Evolutionary conservation across 2,329 filamentous ascomycete genomes (phyloP), one percentile per base, ranked within the genome.

Genomic region (Ceratocystis papillata): DNA sequence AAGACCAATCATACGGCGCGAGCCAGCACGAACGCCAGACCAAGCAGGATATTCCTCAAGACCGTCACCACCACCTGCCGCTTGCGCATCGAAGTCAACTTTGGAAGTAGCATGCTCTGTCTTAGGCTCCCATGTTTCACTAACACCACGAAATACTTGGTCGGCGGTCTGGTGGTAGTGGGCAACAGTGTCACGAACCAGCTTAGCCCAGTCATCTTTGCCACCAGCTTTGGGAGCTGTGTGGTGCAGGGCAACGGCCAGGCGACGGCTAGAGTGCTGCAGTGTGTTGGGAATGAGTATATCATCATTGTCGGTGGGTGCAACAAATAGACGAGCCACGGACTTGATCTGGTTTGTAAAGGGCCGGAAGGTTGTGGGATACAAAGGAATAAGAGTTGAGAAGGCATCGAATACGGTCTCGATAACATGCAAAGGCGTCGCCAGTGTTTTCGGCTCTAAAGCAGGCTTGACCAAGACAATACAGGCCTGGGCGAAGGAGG

Each of bases 331-430:
- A 59, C 81, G 78, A 53, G 87, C 76, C 22, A 87, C 79, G 12
- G 80, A 77, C 65, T 81, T 84, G 55, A 96, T 81, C 70, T 90
- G 87, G 46, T 81, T 79, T 67, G 83, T 80, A 72, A 87, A 89
- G 0, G 90, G 87, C 12, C 93, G 87, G 74, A 96, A 87, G 41
- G 89, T 89, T 5, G 90, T 89, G 37, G 90, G 87, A 74, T 96
- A 92, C 64, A 87, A 81, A n/a, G 88, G 87, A 41, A 96, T 77
- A 44, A 96, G 78, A 57, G 84, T 81, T 41, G 82, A 79, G 68
- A 96, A 85, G 62, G 88, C 84, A 69, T 87, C 83, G 46, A 92
- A 82, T 3, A 93, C 80, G 7, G 83, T 83, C 72, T 90, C 84
- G 48, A 88, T 74, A 45, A 90, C 76, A 10, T 78, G 75, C 68